Conservation (phyloP, 2,329 filamentous ascomycete genomes). For the Beauveria brongniartii region DNA sequence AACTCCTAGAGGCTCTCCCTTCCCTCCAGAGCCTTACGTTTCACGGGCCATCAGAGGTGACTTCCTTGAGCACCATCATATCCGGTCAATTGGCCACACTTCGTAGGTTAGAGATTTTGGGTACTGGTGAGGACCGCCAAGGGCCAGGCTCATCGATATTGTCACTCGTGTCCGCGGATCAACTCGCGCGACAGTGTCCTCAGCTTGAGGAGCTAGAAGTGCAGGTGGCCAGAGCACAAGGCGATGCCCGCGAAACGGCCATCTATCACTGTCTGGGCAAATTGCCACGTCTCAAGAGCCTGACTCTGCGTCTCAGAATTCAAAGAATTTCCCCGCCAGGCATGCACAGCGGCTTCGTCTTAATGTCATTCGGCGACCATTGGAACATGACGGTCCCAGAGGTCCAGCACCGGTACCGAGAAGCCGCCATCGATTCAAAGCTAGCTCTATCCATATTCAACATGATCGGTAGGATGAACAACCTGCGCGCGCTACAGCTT, state of each 20-base stretch:
- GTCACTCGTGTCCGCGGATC: not conserved
- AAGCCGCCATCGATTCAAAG: not conserved
- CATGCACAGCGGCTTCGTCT: too few species aligned
- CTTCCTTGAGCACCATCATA: too few species aligned
- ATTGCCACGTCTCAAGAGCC: not conserved
- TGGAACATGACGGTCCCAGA: too few species aligned
- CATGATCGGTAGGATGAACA: not conserved
- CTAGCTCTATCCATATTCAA: not conserved
- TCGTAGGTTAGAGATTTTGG: too few species aligned
- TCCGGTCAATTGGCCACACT: too few species aligned
- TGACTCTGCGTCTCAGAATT: not conserved
- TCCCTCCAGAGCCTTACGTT: too few species aligned
- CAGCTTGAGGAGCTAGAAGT: not conserved
- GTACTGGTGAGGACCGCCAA: too few species aligned
- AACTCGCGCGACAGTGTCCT: not conserved
- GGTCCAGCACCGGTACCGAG: too few species aligned
- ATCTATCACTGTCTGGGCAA: not conserved
- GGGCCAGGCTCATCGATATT: not conserved
- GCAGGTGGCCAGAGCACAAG: not conserved
- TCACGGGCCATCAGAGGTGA: too few species aligned
- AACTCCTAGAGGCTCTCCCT: not conserved
- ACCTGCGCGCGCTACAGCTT: not conserved
- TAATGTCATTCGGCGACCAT: not conserved
- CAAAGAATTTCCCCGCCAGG: too few species aligned
- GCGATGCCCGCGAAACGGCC: not conserved